A percentile compares a stretch with the other conserved stretches of the same genome.
These are phyloP conservation scores for Rhazya stricta DNA, from an alignment of 257 asterid species.

Conservation along the genomic window DNA sequence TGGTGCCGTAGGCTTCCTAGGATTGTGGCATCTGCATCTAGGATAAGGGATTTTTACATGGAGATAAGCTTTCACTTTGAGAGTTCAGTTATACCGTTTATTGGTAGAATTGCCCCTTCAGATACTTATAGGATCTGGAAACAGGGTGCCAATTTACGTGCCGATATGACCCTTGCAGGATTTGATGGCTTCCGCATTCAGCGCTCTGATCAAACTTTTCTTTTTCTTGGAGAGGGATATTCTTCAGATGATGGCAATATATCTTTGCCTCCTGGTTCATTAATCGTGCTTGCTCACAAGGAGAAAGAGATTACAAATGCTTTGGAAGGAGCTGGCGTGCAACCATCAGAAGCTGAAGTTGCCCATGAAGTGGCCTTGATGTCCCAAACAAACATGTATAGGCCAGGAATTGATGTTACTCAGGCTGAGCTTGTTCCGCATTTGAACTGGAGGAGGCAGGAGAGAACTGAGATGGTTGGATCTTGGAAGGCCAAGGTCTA, in stretches of 20 bases:
- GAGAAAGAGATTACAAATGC: slow-evolving; percentile 96
- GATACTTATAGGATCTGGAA: slow-evolving; percentile 97
- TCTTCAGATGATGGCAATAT: slow-evolving; percentile 58
- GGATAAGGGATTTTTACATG: slow-evolving; percentile 97
- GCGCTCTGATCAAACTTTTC: slow-evolving; percentile 93
- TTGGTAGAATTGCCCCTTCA: slow-evolving; percentile 97
- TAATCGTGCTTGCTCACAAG: slow-evolving; percentile 86
- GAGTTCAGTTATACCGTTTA: slow-evolving; percentile 95
- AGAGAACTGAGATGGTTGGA: slow-evolving; percentile 91
- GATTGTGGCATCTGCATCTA: slow-evolving; percentile 75
- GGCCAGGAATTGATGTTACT: slow-evolving; percentile 99
- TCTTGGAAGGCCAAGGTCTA: slow-evolving; percentile 92
- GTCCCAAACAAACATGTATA: slow-evolving; percentile 98
- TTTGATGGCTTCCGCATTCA: slow-evolving; percentile 98
- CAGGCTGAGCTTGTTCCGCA: slow-evolving; percentile 94
- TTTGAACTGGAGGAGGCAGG: slow-evolving; percentile 96
- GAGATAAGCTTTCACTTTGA: slow-evolving; percentile 97
- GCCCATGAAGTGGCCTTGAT: slow-evolving; percentile 94
- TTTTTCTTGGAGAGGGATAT: slow-evolving; percentile 91
- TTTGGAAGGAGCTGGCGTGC: slow-evolving; percentile 90
- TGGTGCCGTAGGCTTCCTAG: slow-evolving; percentile 99
- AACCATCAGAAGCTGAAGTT: slow-evolving; percentile 95
- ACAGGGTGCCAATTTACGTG: slow-evolving; percentile 95
- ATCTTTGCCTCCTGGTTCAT: slow-evolving; percentile 87
- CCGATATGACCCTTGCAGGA: slow-evolving; percentile 99